Base-by-base conservation (phyloP, 495 filamentous ascomycete genomes). In the Podospora pseudopauciseta region DNA sequence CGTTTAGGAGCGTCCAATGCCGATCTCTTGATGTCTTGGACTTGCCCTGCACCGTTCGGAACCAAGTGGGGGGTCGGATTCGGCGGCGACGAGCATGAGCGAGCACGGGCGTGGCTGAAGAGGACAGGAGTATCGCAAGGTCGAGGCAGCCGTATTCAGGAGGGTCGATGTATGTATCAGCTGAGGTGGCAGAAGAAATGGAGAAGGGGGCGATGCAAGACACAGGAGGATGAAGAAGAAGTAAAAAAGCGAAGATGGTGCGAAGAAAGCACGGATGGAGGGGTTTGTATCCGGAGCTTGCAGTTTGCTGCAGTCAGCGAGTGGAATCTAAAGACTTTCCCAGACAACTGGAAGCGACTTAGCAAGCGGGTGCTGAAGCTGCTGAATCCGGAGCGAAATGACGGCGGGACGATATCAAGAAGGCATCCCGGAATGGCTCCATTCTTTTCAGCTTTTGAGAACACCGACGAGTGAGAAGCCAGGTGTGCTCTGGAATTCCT, bases 401-500 rank as follows among this genome's bases (percentile, higher is more conserved):
- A 63, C 18, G 61, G 61, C 61, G 61, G 61, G 61, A 32, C 61
- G 61, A 63, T 44, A 63, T 63, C 61, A 19, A 49, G 32, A 49
- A 30, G 5, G 16, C 61, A 44, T 58, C 34, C 61, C 32, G 32
- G 61, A 63, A 63, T 49, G 61, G 32, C 30, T 49, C 30, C 61
- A 63, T n/a, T 63, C 34, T 34, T 39, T 49, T 28, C 61, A 32
- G 27, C 30, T 63, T 32, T 62, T 59, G 56, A 59, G 56, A 59
- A 9, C 39, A 11, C 7, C 39, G 39, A 49, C 39, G 39, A 49
- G 5, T 49, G 39, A 49, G 39, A n/a, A 15, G 5, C 55, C n/a
- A 58, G 55, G 18, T 23, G 55, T 58, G 9, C 55, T 11, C 20
- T 49, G 9, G 39, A 20, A 7, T 58, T 58, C 18, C n/a, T 58